phyloP scores from a whole-genome alignment of 495 filamentous ascomycete genomes.

The Antarctomyces pellizariae region DNA sequence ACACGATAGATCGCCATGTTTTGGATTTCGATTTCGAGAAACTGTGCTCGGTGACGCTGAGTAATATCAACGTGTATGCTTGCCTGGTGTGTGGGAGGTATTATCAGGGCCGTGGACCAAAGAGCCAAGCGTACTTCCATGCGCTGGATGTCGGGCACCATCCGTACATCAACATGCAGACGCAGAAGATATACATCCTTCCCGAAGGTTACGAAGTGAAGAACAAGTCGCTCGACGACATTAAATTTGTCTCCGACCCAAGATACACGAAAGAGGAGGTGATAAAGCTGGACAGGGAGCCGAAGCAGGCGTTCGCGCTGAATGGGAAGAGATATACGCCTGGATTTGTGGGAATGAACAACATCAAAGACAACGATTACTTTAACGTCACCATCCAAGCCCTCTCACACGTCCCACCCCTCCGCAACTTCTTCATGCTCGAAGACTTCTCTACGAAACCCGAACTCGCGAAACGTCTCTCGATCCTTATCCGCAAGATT shows the following conservation, averaged over 20 bases:
- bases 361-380: conserved; percentile 99
- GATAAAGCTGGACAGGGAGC: conserved; percentile 52
- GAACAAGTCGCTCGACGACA: conserved; percentile 89
- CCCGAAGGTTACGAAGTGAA: conserved; percentile 95
- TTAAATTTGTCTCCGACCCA: conserved; percentile 97
- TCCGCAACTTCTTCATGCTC: conserved; percentile 84
- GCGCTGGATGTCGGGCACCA: conserved; percentile 87
- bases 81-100: conserved; percentile 96
- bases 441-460: conserved; percentile 37
- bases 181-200: conserved; percentile 84
- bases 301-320: conserved; percentile 54
- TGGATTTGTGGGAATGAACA: conserved; percentile 96
- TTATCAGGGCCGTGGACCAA: conserved; percentile 81
- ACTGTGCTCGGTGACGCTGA: conserved; percentile 81
- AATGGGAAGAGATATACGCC: conserved; percentile 64
- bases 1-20: conserved; percentile 76
- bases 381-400: conserved; percentile 92
- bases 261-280: conserved; percentile 59
- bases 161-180: conserved; percentile 92
- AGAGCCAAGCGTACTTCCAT: conserved; percentile 94
- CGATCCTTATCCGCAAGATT: conserved; percentile 82
- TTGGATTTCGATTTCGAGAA: conserved; percentile 98
- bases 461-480: conserved; percentile 52
- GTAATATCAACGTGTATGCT: conserved; percentile 97
- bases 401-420: conserved; percentile 66